Evolutionary conservation across 2,329 filamentous ascomycete species (phyloP).

Genomic region (Lecanosticta acicola): DNA sequence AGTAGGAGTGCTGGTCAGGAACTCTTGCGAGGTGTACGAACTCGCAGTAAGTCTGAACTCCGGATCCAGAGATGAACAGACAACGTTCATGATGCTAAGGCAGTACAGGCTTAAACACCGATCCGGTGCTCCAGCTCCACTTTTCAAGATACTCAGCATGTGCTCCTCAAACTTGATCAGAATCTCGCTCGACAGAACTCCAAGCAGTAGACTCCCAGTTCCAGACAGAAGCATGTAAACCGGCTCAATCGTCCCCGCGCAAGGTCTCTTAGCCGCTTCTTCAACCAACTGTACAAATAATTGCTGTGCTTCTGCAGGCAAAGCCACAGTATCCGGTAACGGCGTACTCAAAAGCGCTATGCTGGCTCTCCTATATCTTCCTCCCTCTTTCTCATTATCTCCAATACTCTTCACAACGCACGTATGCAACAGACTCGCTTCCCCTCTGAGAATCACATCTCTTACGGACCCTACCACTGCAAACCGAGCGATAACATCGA

Average conservation of each 20-base stretch:
- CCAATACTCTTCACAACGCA: constrained; percentile 20
- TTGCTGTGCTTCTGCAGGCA: constrained; percentile 31
- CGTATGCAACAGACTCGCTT: constrained; percentile 29
- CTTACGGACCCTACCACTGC: constrained; percentile 20
- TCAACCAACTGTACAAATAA: constrained; percentile 31
- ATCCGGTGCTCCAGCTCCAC: constrained; percentile 22
- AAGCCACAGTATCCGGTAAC: constrained; percentile 24
- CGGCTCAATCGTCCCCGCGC: constrained; percentile 25
- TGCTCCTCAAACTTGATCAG: constrained; percentile 29
- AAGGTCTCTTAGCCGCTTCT: constrained; percentile 25
- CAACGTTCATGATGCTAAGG: constrained; percentile 33
- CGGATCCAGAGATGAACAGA: constrained; percentile 22
- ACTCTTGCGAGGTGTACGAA: constrained; percentile 28
- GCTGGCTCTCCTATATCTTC: constrained; percentile 12
- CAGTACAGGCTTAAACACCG: constrained; percentile 33
- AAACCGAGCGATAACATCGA: constrained; percentile 47
- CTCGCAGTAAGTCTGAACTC: constrained; percentile 18
- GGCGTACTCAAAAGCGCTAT: constrained; percentile 28
- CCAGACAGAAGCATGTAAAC: constrained; percentile 32
- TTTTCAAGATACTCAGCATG: constrained; percentile 31
- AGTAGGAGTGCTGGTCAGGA: constrained; percentile 27
- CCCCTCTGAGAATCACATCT: constrained; percentile 28
- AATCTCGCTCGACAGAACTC: constrained; percentile 24
- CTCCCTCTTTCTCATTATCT: constrained; percentile 10
- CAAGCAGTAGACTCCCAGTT: constrained; percentile 27